Conservation (phyloP, 2,329 filamentous ascomycete genomes). For the Sphaerulina musiva region DNA sequence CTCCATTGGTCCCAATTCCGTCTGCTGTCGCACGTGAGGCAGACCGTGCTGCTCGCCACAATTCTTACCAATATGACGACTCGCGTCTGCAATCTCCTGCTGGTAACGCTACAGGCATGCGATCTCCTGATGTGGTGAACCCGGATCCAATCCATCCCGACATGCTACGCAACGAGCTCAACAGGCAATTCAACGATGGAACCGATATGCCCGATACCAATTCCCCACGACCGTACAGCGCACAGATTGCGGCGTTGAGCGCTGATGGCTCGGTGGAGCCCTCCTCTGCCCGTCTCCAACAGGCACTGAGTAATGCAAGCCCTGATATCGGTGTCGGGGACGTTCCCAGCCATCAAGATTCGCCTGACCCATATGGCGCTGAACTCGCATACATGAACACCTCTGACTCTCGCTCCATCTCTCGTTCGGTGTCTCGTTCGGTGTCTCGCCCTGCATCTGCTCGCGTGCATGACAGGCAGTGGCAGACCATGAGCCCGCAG, state of each 20-base stretch:
- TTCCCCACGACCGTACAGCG: slow-evolving; percentile 3
- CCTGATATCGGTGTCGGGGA: slow-evolving; percentile 1
- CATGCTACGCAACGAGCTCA: slow-evolving; percentile 2
- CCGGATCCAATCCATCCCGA: slow-evolving; percentile 4
- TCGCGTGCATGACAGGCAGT: slow-evolving; percentile 2
- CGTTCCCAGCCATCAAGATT: background rate
- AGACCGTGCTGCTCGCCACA: background rate
- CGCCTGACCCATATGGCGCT: slow-evolving; percentile 3
- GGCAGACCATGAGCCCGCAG: slow-evolving; percentile 9
- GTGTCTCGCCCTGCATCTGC: slow-evolving; percentile 3
- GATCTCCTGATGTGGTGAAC: slow-evolving; percentile 5
- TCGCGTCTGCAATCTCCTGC: slow-evolving; percentile 4
- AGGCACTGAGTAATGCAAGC: slow-evolving; percentile 4
- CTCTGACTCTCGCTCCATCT: background rate
- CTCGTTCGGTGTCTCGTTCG: background rate
- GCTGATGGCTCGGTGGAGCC: slow-evolving; percentile 3
- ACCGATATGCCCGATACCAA: slow-evolving; percentile 9
- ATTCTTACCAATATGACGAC: background rate
- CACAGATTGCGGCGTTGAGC: slow-evolving; percentile 8
- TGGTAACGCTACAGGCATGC: slow-evolving; percentile 7
- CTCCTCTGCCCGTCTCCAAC: slow-evolving; percentile 1
- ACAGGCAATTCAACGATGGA: background rate
- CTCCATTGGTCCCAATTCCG: background rate
- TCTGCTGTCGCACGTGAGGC: slow-evolving; percentile 1
- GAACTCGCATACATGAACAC: slow-evolving; percentile 3